These are phyloP conservation scores for Trichoderma gamsii DNA, from an alignment of 495 filamentous ascomycete species.

Conservation along the genomic window DNA sequence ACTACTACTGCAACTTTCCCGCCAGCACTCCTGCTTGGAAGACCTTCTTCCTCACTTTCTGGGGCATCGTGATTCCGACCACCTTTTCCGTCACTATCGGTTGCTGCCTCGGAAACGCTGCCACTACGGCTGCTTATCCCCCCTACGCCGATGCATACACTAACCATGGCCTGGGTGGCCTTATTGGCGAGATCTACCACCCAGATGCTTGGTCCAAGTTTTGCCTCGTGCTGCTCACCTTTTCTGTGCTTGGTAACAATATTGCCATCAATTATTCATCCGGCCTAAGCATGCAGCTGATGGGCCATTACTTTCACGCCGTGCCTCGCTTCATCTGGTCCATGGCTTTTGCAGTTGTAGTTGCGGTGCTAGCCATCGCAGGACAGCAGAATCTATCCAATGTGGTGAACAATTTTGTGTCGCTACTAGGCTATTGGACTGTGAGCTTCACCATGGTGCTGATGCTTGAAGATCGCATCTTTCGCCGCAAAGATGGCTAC, in stretches of 20 bases:
- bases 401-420: constrained; percentile 7
- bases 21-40: neutral
- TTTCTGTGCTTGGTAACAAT: neutral
- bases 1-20: constrained; percentile 8
- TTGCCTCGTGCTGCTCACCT: neutral
- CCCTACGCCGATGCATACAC: neutral
- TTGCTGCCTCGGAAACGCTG: neutral
- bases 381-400: neutral
- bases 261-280: constrained; percentile 9
- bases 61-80: constrained; percentile 1
- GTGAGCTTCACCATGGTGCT: neutral
- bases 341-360: neutral
- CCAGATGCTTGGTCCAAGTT: neutral
- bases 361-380: neutral
- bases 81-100: constrained; percentile 11
- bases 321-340: constrained; percentile 4
- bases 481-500: neutral
- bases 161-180: constrained; percentile 3
- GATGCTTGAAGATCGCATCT: neutral
- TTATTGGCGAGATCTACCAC: neutral
- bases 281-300: neutral
- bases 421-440: constrained; percentile 1
- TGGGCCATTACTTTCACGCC: neutral
- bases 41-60: neutral
- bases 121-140: neutral